Conservation (phyloP, 768 basidiomycete species). For the Termitomyces eurrhizus region DNA sequence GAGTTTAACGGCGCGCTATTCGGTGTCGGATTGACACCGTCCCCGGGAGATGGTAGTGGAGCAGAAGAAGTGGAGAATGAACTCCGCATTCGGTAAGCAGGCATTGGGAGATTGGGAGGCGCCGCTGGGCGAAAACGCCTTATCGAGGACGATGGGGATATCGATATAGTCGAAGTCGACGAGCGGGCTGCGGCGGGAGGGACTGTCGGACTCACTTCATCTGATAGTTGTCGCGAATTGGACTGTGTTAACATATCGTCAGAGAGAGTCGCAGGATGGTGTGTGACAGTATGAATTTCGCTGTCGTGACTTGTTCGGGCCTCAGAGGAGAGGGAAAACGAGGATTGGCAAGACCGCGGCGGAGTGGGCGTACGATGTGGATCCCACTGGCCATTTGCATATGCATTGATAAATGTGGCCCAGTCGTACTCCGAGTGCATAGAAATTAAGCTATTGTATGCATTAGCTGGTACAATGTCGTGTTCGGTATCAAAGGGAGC, state of each 20-base stretch:
- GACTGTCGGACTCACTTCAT: background rate
- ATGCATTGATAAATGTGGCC: constrained; percentile 73
- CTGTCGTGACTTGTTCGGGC: background rate
- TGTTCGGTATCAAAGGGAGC: constrained; percentile 19
- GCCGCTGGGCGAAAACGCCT: constrained; percentile 14
- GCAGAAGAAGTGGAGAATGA: constrained; percentile 21
- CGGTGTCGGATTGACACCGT: constrained; percentile 15
- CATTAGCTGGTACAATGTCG: background rate
- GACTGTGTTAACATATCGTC: background rate
- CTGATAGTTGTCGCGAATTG: background rate
- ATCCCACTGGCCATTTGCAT: constrained; percentile 77
- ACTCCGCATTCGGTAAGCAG: constrained; percentile 19
- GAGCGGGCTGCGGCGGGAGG: constrained; percentile 6
- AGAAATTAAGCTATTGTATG: constrained; percentile 5
- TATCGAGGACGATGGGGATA: constrained; percentile 11
- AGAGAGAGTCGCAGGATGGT: background rate
- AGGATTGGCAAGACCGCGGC: constrained; percentile 30
- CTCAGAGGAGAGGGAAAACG: constrained; percentile 9
- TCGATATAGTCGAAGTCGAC: constrained; percentile 11
- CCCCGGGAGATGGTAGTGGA: constrained; percentile 15
- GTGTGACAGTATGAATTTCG: background rate
- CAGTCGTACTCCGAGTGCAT: constrained; percentile 48
- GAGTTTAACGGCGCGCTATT: constrained; percentile 29
- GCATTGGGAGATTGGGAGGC: constrained; percentile 14
- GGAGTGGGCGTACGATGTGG: constrained; percentile 65